Base-by-base conservation (phyloP, 768 basidiomycete species). In the Russula griseocarnosa region DNA sequence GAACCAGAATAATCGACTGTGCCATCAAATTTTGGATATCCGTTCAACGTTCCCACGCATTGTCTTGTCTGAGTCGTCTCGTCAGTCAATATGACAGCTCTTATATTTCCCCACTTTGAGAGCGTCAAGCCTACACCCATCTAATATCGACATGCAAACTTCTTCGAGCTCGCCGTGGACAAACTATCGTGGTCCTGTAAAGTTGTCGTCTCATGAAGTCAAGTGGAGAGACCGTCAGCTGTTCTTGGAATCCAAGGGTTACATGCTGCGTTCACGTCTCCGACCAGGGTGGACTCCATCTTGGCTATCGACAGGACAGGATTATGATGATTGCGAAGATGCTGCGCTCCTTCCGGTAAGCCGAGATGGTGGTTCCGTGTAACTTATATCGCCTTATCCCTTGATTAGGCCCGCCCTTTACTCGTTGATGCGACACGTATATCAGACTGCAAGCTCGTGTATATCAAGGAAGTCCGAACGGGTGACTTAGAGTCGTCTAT, bases 391-490 rank as follows among this genome's bases (percentile, higher is more conserved):
- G 26, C 47, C 6, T 38, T 38, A 3, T 59, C 24, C 59, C n/a
- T 42, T 62, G 8, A 28, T 10, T 6, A 60, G 59, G 1, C 34
- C 10, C 62, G 63, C 1, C 50, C 56, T 0, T 28, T 69, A 16
- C 54, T 70, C 0, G 64, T 75, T 3, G 78, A 34, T 13, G 34
- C 34, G 32, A 32, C 32, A 8, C 32, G 32, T 32, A 32, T 32
- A 9, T 32, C 32, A 2, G 76, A 77, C 30, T 69, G 62, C 0
- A 62, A 42, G 4, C 52, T 68, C 1, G 73, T 79, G 0, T 70
- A 67, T 16, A 63, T 79, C n/a, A 78, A 79, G 30, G 46, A 49
- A 1, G 65, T 76, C 0, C 0, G 24, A 6, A 60, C 61, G 0
- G 59, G 49, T 1, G 60, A 67, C 24, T 1, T 36, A 4, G 73